Base-by-base conservation (phyloP, 2,329 filamentous ascomycete genomes). In the Fusarium sp. region DNA sequence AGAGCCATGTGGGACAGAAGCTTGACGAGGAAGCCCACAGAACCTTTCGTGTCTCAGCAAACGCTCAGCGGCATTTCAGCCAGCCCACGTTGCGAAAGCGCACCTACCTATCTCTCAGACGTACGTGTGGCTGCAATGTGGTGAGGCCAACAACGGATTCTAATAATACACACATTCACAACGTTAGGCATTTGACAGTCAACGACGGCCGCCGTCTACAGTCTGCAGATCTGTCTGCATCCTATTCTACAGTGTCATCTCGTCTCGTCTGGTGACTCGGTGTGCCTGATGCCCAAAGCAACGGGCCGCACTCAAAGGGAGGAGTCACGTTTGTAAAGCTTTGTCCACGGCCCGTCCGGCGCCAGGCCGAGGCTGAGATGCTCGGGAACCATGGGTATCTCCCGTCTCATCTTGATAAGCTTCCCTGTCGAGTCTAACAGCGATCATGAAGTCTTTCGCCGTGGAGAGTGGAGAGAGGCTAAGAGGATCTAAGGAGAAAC, bases 111-210 rank as follows among this genome's bases (percentile, higher is more conserved):
- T 4, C 20, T 27, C 45, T 27, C 12, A 17, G 25, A 32, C 6
- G 27, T 52, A 30, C 27, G 9, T 65, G 63, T 70, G 54, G 56
- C 66, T 73, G 22, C 30, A 59, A 15, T 65, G 35, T 63, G 38
- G 45, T 45, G 45, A 57, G 58, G 37, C 32, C 47, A 63, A 38
- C 40, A 10, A 17, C 60, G 52, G 47, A 40, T 63, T 75, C 64
- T 65, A 75, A 71, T 54, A 61, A 63, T 68, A 66, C 69, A 58
- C 58, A 40, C 43, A 33, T 67, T 32, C 47, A 20, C 15, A n/a
- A n/a, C 9, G 15, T 10, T 10, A 40, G 43, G 37, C 40, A 50
- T 40, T 60, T 58, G 50, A 63, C 17, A 20, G 20, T 12, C 15
- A 11, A 15, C 32, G 52, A 20, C 45, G 25, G 25, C 45, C 47